These are phyloP conservation scores for Tylopilus sp. DNA, from an alignment of 768 basidiomycete genomes.

Conservation along the genomic window DNA sequence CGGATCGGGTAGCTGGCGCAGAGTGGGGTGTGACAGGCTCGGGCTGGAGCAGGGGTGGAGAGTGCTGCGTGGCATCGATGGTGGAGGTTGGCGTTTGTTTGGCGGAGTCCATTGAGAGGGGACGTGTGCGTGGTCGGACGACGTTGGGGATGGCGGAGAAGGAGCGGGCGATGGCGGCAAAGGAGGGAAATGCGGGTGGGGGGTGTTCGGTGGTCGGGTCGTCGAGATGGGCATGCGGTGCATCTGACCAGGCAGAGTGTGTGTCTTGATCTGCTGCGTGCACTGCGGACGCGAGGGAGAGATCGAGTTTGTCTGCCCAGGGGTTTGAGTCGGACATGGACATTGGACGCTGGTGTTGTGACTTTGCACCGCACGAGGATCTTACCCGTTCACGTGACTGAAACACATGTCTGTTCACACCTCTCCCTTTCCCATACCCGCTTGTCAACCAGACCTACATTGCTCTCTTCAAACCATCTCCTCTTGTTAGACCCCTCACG, in stretches of 20 bases:
- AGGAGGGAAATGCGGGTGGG: neutral
- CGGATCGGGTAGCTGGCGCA: neutral
- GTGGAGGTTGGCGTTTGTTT: neutral
- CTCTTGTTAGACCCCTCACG: neutral
- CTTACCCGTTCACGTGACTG: neutral
- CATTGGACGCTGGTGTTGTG: too few relatives aligned
- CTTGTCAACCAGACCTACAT: too few relatives aligned
- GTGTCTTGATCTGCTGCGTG: too few relatives aligned
- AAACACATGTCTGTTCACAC: neutral
- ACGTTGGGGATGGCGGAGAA: constrained; percentile 48
- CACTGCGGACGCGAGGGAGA: too few relatives aligned
- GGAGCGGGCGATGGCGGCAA: constrained; percentile 59
- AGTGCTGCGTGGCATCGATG: neutral
- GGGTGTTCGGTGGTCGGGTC: too few relatives aligned
- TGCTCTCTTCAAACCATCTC: too few relatives aligned
- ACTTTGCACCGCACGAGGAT: too few relatives aligned
- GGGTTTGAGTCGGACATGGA: too few relatives aligned
- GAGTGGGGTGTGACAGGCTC: constrained; percentile 7
- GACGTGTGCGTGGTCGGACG: constrained; percentile 21
- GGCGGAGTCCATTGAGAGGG: constrained; percentile 8
- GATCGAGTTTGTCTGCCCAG: too few relatives aligned
- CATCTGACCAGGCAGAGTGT: too few relatives aligned
- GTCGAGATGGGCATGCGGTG: too few relatives aligned
- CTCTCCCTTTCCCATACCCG: neutral
- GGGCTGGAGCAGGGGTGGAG: constrained; percentile 13